Percentiles rank a stretch among this genome's conserved stretches.
Evolutionary conservation across 768 basidiomycete species (phyloP).

Genomic region (Daedaleopsis nitida): DNA sequence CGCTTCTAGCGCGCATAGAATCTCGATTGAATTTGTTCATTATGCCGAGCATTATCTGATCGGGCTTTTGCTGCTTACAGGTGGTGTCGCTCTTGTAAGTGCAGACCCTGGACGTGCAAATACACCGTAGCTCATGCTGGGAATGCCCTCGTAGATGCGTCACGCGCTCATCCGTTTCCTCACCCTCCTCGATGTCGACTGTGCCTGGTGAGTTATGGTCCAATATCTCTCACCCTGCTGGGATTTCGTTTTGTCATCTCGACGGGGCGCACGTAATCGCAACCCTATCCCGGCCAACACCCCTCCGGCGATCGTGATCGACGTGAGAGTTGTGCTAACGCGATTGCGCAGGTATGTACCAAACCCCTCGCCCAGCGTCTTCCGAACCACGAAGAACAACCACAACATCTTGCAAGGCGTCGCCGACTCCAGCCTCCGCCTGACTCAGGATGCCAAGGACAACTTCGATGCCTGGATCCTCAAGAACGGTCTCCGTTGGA

Average conservation of each 20-base stretch:
- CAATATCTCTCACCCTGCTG: background rate
- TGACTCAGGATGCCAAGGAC: constrained; percentile 77
- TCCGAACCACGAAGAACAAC: constrained; percentile 94
- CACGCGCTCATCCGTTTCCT: constrained; percentile 91
- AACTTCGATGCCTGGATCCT: constrained; percentile 86
- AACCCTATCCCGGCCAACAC: background rate
- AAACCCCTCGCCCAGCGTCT: constrained; percentile 85
- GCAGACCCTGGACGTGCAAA: constrained; percentile 10
- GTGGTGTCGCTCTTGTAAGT: constrained; percentile 90
- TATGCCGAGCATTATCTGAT: constrained; percentile 22
- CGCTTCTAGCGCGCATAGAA: constrained; percentile 6
- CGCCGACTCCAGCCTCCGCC: constrained; percentile 72
- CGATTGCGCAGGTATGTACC: constrained; percentile 74
- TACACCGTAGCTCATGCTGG: constrained; percentile 24
- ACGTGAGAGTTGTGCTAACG: background rate
- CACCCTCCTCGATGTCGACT: constrained; percentile 77
- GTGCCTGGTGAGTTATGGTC: constrained; percentile 59
- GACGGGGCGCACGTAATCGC: constrained; percentile 12
- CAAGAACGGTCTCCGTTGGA: constrained; percentile 90
- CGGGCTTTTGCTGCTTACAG: constrained; percentile 36
- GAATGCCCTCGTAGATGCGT: constrained; percentile 63
- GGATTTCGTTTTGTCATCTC: background rate
- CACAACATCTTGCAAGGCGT: constrained; percentile 96
- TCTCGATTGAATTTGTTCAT: constrained; percentile 16
- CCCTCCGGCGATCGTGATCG: background rate